phyloP scores from a whole-genome alignment of 768 basidiomycete species.

The Phaffia australis region DNA sequence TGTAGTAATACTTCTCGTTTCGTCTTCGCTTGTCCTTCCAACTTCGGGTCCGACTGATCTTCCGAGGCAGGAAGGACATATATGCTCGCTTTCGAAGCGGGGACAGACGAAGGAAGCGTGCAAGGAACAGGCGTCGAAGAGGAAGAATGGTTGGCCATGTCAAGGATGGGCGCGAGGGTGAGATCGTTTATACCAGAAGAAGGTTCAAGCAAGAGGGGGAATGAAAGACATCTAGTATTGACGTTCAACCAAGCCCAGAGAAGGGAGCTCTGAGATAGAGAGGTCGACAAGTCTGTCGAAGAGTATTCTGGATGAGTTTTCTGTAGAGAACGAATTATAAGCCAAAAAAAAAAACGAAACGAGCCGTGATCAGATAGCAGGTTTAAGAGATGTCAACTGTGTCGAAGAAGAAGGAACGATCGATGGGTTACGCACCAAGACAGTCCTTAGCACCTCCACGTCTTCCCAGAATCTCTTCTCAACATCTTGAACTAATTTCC shows the following conservation, averaged over 20 bases:
- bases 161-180: conserved; percentile 77
- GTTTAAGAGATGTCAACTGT: no score
- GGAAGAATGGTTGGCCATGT: conserved; percentile 69
- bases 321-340: neutral
- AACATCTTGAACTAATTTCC: conserved; percentile 32
- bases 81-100: neutral
- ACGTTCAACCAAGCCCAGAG: conserved; percentile 81
- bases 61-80: conserved; percentile 20
- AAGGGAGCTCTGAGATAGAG: conserved; percentile 38
- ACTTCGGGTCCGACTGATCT: neutral
- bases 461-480: conserved; percentile 32
- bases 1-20: conserved; percentile 57
- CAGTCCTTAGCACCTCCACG: conserved; percentile 24
- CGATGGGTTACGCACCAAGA: conserved; percentile 19
- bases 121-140: conserved; percentile 5
- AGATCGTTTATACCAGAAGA: conserved; percentile 46
- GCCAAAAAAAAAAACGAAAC: no score
- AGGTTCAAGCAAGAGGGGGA: conserved; percentile 40
- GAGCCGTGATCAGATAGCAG: no score
- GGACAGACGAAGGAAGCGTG: conserved; percentile 1
- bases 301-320: conserved; percentile 31
- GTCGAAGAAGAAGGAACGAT: neutral
- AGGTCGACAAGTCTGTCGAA: conserved; percentile 53
- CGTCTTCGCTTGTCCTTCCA: conserved; percentile 30
- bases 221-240: conserved; percentile 77